These are phyloP conservation scores for Penicillium oxalicum DNA, from an alignment of 2,329 filamentous ascomycete genomes.

Conservation along the genomic window DNA sequence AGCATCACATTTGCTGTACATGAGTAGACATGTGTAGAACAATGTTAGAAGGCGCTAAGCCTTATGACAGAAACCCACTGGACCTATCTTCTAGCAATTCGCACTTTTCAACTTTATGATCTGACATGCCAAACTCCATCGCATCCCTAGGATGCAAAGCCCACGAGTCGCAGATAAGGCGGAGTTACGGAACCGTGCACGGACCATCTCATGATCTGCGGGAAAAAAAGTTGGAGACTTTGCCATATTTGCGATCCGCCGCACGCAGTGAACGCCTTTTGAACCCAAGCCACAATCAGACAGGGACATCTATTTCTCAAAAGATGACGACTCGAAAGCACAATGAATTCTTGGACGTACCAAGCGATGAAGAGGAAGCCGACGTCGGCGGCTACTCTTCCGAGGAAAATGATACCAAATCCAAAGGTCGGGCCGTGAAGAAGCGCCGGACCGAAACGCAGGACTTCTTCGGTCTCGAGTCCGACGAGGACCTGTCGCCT, in stretches of 20 bases:
- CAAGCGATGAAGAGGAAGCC: slow-evolving; percentile 35
- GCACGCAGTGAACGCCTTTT: no score
- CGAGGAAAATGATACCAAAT: slow-evolving; percentile 37
- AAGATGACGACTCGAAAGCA: slow-evolving; percentile 35
- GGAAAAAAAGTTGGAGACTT: slow-evolving; percentile 12
- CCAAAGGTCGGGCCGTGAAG: slow-evolving; percentile 34
- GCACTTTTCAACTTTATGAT: no score
- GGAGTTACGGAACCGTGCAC: slow-evolving; percentile 7
- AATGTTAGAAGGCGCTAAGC: no score
- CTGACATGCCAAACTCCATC: no score
- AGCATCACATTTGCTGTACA: background rate
- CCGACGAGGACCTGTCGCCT: slow-evolving; percentile 42
- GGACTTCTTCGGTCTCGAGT: slow-evolving; percentile 35
- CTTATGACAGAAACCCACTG: no score
- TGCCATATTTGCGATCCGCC: background rate
- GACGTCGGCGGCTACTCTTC: slow-evolving; percentile 42
- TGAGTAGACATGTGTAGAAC: slow-evolving; percentile 1
- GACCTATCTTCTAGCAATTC: no score
- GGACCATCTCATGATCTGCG: slow-evolving; percentile 10
- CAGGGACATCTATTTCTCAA: no score
- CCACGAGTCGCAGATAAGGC: background rate
- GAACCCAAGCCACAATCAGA: no score
- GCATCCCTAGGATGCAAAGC: background rate
- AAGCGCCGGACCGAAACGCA: slow-evolving; percentile 25
- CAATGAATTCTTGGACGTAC: slow-evolving; percentile 36